phyloP scores from a whole-genome alignment of 768 basidiomycete species.

The Phylloporus sp. region DNA sequence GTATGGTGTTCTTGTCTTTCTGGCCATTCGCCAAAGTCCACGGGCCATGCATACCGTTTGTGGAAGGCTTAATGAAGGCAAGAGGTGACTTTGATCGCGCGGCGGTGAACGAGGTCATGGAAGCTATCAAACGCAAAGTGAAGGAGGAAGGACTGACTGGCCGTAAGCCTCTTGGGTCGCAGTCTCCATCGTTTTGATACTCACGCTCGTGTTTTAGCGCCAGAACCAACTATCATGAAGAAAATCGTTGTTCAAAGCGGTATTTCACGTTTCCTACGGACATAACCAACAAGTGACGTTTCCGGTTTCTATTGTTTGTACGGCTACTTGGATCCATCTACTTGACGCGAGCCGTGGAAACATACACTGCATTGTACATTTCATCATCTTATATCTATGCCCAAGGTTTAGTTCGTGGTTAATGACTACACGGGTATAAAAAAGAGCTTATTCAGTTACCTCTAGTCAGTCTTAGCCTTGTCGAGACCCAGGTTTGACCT shows the following conservation, averaged over 20 bases:
- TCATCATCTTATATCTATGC: slow-evolving; percentile 1
- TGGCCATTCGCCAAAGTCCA: slow-evolving; percentile 92
- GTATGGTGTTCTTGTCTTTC: slow-evolving; percentile 88
- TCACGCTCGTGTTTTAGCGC: slow-evolving; percentile 42
- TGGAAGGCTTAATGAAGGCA: slow-evolving; percentile 85
- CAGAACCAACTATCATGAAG: slow-evolving; percentile 89
- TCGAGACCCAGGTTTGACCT: slow-evolving; percentile 44
- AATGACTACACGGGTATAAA: not conserved
- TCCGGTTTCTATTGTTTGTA: slow-evolving; percentile 5
- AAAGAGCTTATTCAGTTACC: not conserved
- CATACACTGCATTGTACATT: slow-evolving; percentile 7
- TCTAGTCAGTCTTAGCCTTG: slow-evolving; percentile 48
- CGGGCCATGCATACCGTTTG: slow-evolving; percentile 88
- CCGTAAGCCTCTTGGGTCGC: slow-evolving; percentile 49
- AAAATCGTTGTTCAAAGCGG: slow-evolving; percentile 74
- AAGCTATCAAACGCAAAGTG: slow-evolving; percentile 86
- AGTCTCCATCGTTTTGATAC: not conserved
- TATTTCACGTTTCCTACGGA: slow-evolving; percentile 71
- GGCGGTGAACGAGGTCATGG: slow-evolving; percentile 86
- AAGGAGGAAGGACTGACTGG: slow-evolving; percentile 83
- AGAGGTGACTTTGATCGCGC: slow-evolving; percentile 90
- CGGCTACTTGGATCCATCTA: not conserved
- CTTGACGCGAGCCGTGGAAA: not conserved
- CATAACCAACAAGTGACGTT: slow-evolving; percentile 12
- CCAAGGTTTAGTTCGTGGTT: not conserved